Percentiles rank a stretch among this genome's conserved stretches.
These are phyloP conservation scores for Tylopilus felleus DNA, from an alignment of 768 basidiomycete species.

Conservation along the genomic window DNA sequence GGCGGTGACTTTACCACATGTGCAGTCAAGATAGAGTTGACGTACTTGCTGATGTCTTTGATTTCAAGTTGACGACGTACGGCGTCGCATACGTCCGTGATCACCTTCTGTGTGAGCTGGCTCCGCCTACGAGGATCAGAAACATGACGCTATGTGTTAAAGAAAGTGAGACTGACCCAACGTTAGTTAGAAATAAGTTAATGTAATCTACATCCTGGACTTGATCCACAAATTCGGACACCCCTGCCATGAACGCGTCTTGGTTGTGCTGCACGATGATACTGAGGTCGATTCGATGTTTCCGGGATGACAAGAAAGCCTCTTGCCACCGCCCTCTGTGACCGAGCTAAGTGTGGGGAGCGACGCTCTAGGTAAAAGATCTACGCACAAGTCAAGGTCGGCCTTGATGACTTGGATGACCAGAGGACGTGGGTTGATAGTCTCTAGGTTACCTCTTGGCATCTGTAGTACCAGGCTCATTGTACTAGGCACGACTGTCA, in stretches of 20 bases:
- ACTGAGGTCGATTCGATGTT: conserved; percentile 90
- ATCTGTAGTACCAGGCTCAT: conserved; percentile 95
- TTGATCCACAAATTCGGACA: conserved; percentile 76
- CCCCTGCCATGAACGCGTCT: conserved; percentile 56
- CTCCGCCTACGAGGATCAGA: conserved; percentile 48
- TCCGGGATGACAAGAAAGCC: conserved; percentile 88
- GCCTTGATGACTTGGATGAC: conserved; percentile 81
- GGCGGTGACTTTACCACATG: conserved; percentile 90
- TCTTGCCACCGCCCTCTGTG: conserved; percentile 73
- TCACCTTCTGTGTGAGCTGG: conserved; percentile 50
- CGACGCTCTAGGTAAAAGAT: neutral
- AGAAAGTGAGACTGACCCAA: conserved; percentile 56
- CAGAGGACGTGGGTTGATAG: conserved; percentile 87
- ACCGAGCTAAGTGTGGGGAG: neutral
- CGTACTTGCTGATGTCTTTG: conserved; percentile 70
- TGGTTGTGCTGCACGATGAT: conserved; percentile 81
- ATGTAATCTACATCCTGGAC: conserved; percentile 88
- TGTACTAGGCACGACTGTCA: conserved; percentile 78
- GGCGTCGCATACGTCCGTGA: conserved; percentile 72
- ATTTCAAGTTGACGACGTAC: conserved; percentile 70
- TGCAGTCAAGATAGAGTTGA: conserved; percentile 89
- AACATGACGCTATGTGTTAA: neutral
- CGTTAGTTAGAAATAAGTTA: conserved; percentile 82
- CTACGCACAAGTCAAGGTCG: conserved; percentile 59
- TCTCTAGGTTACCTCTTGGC: conserved; percentile 97